These are phyloP conservation scores for Lasiodiplodia sp. DNA, from an alignment of 2,329 filamentous ascomycete species.

Conservation along the genomic window DNA sequence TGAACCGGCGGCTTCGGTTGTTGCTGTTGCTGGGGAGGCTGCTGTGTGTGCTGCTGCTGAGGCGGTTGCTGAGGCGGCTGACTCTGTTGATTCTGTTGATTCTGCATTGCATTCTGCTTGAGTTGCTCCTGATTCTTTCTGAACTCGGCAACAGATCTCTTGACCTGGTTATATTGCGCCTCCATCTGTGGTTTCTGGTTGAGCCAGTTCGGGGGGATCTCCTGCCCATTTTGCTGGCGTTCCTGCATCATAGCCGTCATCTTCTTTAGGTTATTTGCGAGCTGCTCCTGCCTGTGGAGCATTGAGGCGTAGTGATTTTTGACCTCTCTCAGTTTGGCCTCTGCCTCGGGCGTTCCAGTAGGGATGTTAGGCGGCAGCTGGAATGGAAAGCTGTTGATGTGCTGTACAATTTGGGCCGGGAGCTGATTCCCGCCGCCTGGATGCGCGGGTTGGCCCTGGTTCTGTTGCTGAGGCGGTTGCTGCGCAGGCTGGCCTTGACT, in stretches of 20 bases:
- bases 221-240: constrained; percentile 42
- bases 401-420: constrained; percentile 45
- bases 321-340: constrained; percentile 45
- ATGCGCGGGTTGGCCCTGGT: constrained; percentile 37
- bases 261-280: constrained; percentile 38
- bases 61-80: constrained; percentile 31
- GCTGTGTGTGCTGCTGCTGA: constrained; percentile 33
- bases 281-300: constrained; percentile 42
- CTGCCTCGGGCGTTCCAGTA: constrained; percentile 45
- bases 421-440: constrained; percentile 33
- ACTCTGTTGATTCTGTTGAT: constrained; percentile 33
- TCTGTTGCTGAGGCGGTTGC: constrained; percentile 34
- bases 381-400: constrained; percentile 46
- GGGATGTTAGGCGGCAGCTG: constrained; percentile 40
- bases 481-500: constrained; percentile 37
- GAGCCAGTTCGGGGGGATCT: constrained; percentile 42
- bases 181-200: constrained; percentile 40
- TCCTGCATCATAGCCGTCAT: constrained; percentile 41
- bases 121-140: constrained; percentile 43
- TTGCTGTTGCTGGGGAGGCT: constrained; percentile 29
- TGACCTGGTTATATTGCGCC: constrained; percentile 40
- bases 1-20: constrained; percentile 12
- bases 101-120: constrained; percentile 34
- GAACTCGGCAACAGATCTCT: constrained; percentile 46
- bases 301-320: constrained; percentile 45